A percentile compares a stretch with the other conserved stretches of the same genome.
Evolutionary conservation across 805 yeast species (phyloP).

Genomic region (Crinitomyces ghanaensis): DNA sequence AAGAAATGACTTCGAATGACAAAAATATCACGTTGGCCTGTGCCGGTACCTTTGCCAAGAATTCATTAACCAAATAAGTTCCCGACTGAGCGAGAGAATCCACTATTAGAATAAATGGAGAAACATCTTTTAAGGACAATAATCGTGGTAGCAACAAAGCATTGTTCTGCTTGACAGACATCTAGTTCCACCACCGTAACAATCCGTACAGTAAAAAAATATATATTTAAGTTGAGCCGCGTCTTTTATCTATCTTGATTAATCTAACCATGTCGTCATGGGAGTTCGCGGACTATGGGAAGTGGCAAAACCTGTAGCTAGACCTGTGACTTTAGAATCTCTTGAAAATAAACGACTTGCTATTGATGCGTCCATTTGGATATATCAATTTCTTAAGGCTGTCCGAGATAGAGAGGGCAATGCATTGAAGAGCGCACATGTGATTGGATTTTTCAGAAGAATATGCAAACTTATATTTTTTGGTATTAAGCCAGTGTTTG

Average conservation of each 20-base stretch:
- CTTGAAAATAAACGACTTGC: slow-evolving; percentile 71
- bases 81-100: slow-evolving; percentile 70
- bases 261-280: slow-evolving; percentile 34
- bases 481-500: slow-evolving; percentile 83
- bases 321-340: slow-evolving; percentile 82
- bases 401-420: slow-evolving; percentile 81
- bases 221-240: neutral
- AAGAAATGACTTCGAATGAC: slow-evolving; percentile 52
- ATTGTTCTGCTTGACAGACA: slow-evolving; percentile 20
- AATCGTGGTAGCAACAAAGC: slow-evolving; percentile 50
- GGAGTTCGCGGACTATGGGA: slow-evolving; percentile 97
- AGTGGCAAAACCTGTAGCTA: slow-evolving; percentile 75
- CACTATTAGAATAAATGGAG: slow-evolving; percentile 58
- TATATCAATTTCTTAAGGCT: slow-evolving; percentile 91
- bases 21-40: slow-evolving; percentile 37
- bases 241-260: neutral
- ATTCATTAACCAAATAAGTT: slow-evolving; percentile 42
- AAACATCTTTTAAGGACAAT: slow-evolving; percentile 54
- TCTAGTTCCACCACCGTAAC: slow-evolving; percentile 7
- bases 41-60: slow-evolving; percentile 32
- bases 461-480: slow-evolving; percentile 81
- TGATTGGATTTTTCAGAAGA: slow-evolving; percentile 90
- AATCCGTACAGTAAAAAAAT: slow-evolving; percentile 1
- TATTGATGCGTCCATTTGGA: slow-evolving; percentile 98
- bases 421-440: slow-evolving; percentile 65